A percentile compares a stretch with the other conserved stretches of the same genome.
Conservation (phyloP, 306 rosid species). For the Prunus mongolica region DNA sequence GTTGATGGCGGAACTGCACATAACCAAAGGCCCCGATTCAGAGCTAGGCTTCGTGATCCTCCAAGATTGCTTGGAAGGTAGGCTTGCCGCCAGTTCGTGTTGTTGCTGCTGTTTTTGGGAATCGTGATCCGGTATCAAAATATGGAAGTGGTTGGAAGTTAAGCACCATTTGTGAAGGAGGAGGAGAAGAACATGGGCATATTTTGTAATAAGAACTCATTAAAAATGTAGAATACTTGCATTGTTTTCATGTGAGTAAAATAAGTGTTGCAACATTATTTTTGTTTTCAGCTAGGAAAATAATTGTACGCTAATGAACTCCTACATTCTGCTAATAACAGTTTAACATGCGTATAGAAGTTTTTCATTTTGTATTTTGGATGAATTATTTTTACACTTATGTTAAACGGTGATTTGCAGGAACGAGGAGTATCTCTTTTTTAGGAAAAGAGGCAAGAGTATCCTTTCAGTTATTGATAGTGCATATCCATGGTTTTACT, state of each 20-base stretch:
- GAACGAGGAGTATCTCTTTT: too few relatives aligned
- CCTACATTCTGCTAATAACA: too few relatives aligned
- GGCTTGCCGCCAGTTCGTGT: slow-evolving; percentile 24
- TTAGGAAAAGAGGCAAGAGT: too few relatives aligned
- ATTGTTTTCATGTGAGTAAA: neutral
- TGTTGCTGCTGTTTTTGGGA: neutral
- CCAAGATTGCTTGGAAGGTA: slow-evolving; percentile 35
- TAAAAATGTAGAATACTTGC: neutral
- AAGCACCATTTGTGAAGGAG: slow-evolving; percentile 28
- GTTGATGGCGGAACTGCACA: slow-evolving; percentile 28
- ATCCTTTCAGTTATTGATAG: too few relatives aligned
- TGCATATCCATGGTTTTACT: too few relatives aligned
- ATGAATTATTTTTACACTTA: too few relatives aligned
- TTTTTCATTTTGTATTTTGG: too few relatives aligned
- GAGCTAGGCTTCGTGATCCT: slow-evolving; percentile 31
- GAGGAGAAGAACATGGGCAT: slow-evolving; percentile 2
- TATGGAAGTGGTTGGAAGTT: slow-evolving; percentile 10
- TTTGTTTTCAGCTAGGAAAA: too few relatives aligned
- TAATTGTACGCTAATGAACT: too few relatives aligned
- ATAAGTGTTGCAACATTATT: neutral
- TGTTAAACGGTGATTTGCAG: too few relatives aligned
- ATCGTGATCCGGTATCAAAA: neutral
- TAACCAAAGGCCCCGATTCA: slow-evolving; percentile 5
- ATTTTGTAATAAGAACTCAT: neutral
- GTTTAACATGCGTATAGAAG: too few relatives aligned